Conservation (phyloP, 108 stramenopile species). For the Cyclostephanos invisitatus region DNA sequence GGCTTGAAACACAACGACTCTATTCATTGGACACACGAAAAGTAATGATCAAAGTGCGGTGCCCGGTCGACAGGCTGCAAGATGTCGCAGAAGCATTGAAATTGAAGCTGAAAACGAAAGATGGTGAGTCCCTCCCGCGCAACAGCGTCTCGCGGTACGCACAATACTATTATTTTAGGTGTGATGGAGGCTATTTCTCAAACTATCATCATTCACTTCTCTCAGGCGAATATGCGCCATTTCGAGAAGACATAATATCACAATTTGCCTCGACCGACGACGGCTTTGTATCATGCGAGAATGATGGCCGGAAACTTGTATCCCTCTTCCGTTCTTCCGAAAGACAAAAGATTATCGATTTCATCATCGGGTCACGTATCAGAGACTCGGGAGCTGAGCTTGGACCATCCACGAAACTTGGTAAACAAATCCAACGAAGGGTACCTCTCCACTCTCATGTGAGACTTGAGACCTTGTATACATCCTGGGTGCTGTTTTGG, state of each 20-base stretch:
- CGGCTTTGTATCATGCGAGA: slow-evolving; percentile 53
- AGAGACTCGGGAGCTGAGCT: slow-evolving; percentile 91
- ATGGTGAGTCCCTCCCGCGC: slow-evolving; percentile 57
- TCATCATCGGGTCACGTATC: slow-evolving; percentile 85
- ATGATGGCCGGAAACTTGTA: slow-evolving; percentile 52
- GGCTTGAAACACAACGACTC: slow-evolving; percentile 85
- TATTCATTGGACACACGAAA: slow-evolving; percentile 67
- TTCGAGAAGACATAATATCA: slow-evolving; percentile 74
- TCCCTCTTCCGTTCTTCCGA: slow-evolving; percentile 80
- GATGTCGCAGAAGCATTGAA: slow-evolving; percentile 92
- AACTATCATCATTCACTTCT: no score
- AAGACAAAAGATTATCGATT: slow-evolving; percentile 89
- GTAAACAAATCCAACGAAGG: slow-evolving; percentile 76
- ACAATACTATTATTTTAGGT: no score
- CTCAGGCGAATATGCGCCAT: slow-evolving; percentile 65
- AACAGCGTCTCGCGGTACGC: no score
- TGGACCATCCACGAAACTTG: slow-evolving; percentile 73
- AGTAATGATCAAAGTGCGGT: slow-evolving; percentile 90
- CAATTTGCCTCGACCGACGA: slow-evolving; percentile 62
- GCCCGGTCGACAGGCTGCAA: slow-evolving; percentile 82
- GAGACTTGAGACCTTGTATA: slow-evolving; percentile 75
- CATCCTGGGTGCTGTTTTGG: slow-evolving; percentile 82
- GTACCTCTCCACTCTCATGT: slow-evolving; percentile 87
- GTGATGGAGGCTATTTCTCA: no score
- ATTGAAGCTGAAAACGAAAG: slow-evolving; percentile 77